A percentile compares a stretch with the other conserved stretches of the same genome.
Evolutionary conservation across 192 early-diverging fungal species (phyloP).

Genomic region (Coemansia furcata): DNA sequence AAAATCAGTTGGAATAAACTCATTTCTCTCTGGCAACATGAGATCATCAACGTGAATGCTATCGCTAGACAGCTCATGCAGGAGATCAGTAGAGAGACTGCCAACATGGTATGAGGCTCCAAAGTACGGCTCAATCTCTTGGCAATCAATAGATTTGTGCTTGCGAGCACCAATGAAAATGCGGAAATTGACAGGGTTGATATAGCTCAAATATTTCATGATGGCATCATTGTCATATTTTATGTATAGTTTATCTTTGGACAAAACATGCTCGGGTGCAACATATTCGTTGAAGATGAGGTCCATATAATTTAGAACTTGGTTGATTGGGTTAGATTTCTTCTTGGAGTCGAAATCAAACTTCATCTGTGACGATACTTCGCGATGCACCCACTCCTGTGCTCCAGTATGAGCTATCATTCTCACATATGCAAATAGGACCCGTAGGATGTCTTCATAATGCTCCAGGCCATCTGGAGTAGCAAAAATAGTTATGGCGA

Average conservation of each 20-base stretch:
- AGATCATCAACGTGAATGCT: background rate
- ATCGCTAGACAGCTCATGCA: slow-evolving; percentile 57
- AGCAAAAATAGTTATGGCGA: background rate
- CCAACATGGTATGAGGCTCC: slow-evolving; percentile 68
- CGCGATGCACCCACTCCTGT: slow-evolving; percentile 24
- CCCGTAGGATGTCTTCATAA: slow-evolving; percentile 21
- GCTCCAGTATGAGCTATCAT: slow-evolving; percentile 17
- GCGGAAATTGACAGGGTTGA: slow-evolving; percentile 59
- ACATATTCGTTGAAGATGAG: slow-evolving; percentile 67
- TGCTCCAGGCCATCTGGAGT: slow-evolving; percentile 23
- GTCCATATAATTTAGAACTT: slow-evolving; percentile 57
- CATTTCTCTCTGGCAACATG: slow-evolving; percentile 2
- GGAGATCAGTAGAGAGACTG: background rate
- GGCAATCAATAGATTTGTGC: slow-evolving; percentile 15
- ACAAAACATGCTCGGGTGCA: slow-evolving; percentile 62
- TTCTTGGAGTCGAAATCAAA: slow-evolving; percentile 61
- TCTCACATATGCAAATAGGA: slow-evolving; percentile 29
- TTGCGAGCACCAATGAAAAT: slow-evolving; percentile 38
- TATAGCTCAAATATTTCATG: slow-evolving; percentile 53
- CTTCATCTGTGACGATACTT: slow-evolving; percentile 31
- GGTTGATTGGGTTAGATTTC: slow-evolving; percentile 48
- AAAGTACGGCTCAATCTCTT: slow-evolving; percentile 70
- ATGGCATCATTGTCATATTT: slow-evolving; percentile 62
- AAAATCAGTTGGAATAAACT: slow-evolving; percentile 28
- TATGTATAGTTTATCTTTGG: slow-evolving; percentile 59